Conservation (phyloP, 352 stramenopile genomes). For the Thraustochytrium striatum region DNA sequence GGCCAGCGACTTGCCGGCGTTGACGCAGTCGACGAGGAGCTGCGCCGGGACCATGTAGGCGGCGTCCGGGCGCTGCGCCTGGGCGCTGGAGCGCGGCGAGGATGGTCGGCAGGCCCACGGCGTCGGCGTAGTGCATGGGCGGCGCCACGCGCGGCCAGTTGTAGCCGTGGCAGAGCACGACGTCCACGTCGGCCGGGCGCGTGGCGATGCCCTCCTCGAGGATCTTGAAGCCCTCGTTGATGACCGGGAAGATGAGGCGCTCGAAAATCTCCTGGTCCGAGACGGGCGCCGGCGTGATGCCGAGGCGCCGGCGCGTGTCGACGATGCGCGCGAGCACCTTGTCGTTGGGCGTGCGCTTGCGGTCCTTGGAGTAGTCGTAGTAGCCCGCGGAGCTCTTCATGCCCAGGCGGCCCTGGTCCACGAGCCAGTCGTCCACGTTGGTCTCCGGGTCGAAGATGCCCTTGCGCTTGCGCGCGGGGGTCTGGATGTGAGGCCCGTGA, state of each 20-base stretch:
- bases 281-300: slow-evolving; percentile 38
- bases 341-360: slow-evolving; percentile 36
- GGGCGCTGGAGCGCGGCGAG: slow-evolving; percentile 32
- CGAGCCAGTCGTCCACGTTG: slow-evolving; percentile 30
- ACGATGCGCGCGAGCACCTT: slow-evolving; percentile 14
- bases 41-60: slow-evolving; percentile 18
- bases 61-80: not conserved
- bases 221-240: slow-evolving; percentile 52
- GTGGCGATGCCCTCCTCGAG: slow-evolving; percentile 49
- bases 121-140: slow-evolving; percentile 36
- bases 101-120: slow-evolving; percentile 29
- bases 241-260: slow-evolving; percentile 47
- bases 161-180: slow-evolving; percentile 47
- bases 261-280: slow-evolving; percentile 46
- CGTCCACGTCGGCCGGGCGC: slow-evolving; percentile 43
- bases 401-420: slow-evolving; percentile 13
- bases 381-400: slow-evolving; percentile 35
- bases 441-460: slow-evolving; percentile 32
- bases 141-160: slow-evolving; percentile 37
- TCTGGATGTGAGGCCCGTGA: slow-evolving; percentile 76
- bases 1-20: not conserved
- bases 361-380: slow-evolving; percentile 49
- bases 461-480: slow-evolving; percentile 32
- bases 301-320: not conserved
- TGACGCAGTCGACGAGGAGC: slow-evolving; percentile 32